Evolutionary conservation across 495 filamentous ascomycete genomes (phyloP), one percentile per base, ranked within the genome.

Genomic region (Parachaetomium inaequale): DNA sequence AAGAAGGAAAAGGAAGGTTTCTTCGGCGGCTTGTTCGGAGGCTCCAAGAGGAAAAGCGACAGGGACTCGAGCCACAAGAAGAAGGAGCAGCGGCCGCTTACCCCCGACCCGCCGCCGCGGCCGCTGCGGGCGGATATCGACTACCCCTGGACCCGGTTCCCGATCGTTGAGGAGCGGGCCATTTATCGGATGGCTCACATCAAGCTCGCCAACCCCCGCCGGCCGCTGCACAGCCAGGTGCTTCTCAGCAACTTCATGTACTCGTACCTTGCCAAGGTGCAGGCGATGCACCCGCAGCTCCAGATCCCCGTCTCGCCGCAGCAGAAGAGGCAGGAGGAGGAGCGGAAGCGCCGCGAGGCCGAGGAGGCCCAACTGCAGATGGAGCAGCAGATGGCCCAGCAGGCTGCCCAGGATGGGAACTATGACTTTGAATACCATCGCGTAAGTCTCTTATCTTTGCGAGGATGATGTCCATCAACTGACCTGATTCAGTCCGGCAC

Each of bases 201-300:
- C 75, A 99, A 99, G 75, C 88, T 99, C 55, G 94, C 94, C 4
- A 99, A 99, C 71, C 94, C 94, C 34, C 86, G 94, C 12, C 87
- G 94, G 31, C 89, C 93, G 43, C 76, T 99, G 36, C 91, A 96
- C 68, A 96, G 93, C 49, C 94, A 99, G 72, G 94, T 99, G 26
- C 81, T 99, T 55, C 86, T 99, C 66, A 97, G 93, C 75, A 99
- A 99, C 69, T 99, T 99, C 74, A 99, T 99, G 94, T 99, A 99
- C 79, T 93, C 90, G 32, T 99, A 99, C 73, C 84, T 99, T 64
- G 95, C 93, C 55, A 98, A 98, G 76, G 94, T 99, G 36, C 94
- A 98, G 76, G 90, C 94, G 64, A 96, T 97, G 88, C 94, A 98
- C 71, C 94, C 95, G 31, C 89, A 93, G 64, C 87, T 96, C 66